Conservation (phyloP, 805 yeast species). For the Zygotorulaspora sp. region DNA sequence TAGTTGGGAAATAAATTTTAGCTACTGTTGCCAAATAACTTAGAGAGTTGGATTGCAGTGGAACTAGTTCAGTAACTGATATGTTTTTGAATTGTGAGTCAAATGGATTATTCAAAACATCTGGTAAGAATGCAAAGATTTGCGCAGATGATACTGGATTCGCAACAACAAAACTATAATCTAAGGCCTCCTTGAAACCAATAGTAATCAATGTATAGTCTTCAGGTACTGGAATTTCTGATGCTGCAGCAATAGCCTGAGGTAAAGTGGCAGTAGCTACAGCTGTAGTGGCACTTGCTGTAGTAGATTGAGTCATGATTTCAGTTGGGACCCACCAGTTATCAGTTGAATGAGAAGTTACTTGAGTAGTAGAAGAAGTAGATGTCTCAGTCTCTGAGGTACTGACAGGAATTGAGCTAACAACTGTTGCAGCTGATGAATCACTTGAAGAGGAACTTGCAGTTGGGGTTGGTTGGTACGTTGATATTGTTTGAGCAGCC, state of each 20-base stretch:
- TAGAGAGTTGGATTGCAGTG: conserved; percentile 54
- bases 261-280: conserved; percentile 43
- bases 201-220: conserved; percentile 29
- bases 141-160: conserved; percentile 84
- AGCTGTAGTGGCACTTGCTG: conserved; percentile 41
- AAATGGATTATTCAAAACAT: conserved; percentile 62
- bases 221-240: conserved; percentile 34
- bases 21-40: conserved; percentile 83
- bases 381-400: conserved; percentile 7
- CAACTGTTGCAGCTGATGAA: neutral
- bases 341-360: conserved; percentile 22
- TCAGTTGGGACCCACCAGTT: conserved; percentile 67
- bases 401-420: conserved; percentile 5
- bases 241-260: conserved; percentile 37
- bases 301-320: conserved; percentile 56
- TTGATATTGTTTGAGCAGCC: conserved; percentile 1
- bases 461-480: neutral
- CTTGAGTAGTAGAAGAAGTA: conserved; percentile 8
- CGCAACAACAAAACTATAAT: conserved; percentile 80
- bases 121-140: conserved; percentile 65
- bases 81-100: conserved; percentile 43
- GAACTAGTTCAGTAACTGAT: conserved; percentile 65
- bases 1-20: conserved; percentile 71
- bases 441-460: conserved; percentile 1
- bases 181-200: conserved; percentile 64